Evolutionary conservation across 768 basidiomycete genomes (phyloP).

Genomic region (Dioszegia aurantiaca): DNA sequence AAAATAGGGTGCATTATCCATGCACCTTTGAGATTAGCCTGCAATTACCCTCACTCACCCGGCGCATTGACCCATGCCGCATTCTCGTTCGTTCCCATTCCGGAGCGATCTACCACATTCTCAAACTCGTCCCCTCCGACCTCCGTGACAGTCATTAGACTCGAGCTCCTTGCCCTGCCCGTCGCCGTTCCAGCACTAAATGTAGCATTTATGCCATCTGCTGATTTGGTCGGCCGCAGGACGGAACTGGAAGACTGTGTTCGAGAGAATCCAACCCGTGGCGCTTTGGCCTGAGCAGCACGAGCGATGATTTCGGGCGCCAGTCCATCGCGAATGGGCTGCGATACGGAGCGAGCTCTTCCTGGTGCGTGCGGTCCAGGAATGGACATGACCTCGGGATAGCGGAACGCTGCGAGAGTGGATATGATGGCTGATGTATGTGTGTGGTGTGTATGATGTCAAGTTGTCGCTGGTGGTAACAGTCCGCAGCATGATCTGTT

Average conservation of each 20-base stretch:
- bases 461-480: no score
- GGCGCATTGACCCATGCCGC: constrained; percentile 53
- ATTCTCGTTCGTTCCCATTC: constrained; percentile 51
- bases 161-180: constrained; percentile 51
- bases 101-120: constrained; percentile 50
- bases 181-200: background rate
- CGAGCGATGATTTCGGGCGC: constrained; percentile 15
- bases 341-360: constrained; percentile 43
- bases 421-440: no score
- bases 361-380: constrained; percentile 38
- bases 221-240: constrained; percentile 9
- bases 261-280: constrained; percentile 19
- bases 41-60: constrained; percentile 35
- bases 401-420: background rate
- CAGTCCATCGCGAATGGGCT: constrained; percentile 40
- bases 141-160: constrained; percentile 53
- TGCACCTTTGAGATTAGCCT: constrained; percentile 63
- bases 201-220: background rate
- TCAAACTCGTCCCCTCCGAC: constrained; percentile 53
- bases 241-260: constrained; percentile 32
- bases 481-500: no score
- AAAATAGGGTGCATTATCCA: constrained; percentile 97
- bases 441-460: no score
- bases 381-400: constrained; percentile 37
- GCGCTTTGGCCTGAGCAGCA: constrained; percentile 20